Evolutionary conservation across 2,329 filamentous ascomycete genomes (phyloP).

Genomic region (Hortaea sp.): DNA sequence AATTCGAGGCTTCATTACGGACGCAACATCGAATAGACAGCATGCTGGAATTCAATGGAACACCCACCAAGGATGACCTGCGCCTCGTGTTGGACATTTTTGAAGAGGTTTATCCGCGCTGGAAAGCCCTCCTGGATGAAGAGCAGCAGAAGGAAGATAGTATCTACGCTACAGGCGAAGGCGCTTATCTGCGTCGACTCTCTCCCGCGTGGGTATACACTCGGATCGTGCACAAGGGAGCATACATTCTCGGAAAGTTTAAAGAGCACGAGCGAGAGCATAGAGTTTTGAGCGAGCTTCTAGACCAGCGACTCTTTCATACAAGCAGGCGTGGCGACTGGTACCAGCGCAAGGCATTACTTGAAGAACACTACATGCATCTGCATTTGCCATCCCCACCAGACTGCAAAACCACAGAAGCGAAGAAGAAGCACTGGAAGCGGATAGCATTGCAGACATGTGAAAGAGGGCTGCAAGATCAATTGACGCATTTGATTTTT

Average conservation of each 20-base stretch:
- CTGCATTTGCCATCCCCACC: constrained; percentile 39
- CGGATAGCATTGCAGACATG: constrained; percentile 67
- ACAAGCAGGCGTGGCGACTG: constrained; percentile 74
- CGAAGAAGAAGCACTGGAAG: constrained; percentile 75
- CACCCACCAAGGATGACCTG: constrained; percentile 54
- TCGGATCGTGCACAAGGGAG: constrained; percentile 80
- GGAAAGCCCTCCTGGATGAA: constrained; percentile 61
- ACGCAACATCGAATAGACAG: constrained; percentile 73
- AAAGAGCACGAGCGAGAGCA: constrained; percentile 75
- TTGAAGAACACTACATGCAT: constrained; percentile 94
- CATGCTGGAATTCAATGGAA: constrained; percentile 69
- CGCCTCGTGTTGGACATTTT: constrained; percentile 62
- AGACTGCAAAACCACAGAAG: constrained; percentile 41
- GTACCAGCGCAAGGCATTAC: constrained; percentile 89
- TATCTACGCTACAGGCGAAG: constrained; percentile 73
- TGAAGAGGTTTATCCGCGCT: constrained; percentile 67
- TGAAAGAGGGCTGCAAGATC: constrained; percentile 76
- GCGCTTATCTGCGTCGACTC: constrained; percentile 78
- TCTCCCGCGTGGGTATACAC: constrained; percentile 91
- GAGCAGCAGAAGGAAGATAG: constrained; percentile 69
- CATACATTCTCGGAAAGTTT: constrained; percentile 66
- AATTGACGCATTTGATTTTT: constrained; percentile 80
- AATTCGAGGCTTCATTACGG: constrained; percentile 79
- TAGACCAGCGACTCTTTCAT: constrained; percentile 76
- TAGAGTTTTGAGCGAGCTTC: constrained; percentile 59